These are phyloP conservation scores for Monosporascus sp. DNA, from an alignment of 2,329 filamentous ascomycete genomes.

Conservation along the genomic window DNA sequence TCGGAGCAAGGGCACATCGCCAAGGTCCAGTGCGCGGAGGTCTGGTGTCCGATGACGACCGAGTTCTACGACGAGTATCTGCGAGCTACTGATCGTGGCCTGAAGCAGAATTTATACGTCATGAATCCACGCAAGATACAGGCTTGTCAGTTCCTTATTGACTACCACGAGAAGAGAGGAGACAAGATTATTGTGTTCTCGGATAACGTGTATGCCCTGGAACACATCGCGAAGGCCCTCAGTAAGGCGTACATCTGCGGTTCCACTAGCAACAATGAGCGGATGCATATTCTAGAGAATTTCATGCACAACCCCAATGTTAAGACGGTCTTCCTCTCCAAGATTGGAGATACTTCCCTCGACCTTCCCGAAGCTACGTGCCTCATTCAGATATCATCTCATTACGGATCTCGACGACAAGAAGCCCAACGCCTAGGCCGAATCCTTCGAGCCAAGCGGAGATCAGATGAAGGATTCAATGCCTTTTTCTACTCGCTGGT, in stretches of 20 bases:
- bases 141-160: slow-evolving; percentile 95
- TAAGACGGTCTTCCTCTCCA: slow-evolving; percentile 92
- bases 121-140: slow-evolving; percentile 99
- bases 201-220: slow-evolving; percentile 90
- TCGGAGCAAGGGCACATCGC: slow-evolving; percentile 96
- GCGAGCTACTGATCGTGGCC: slow-evolving; percentile 31
- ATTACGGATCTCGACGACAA: slow-evolving; percentile 94
- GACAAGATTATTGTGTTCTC: slow-evolving; percentile 99
- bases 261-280: slow-evolving; percentile 78
- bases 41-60: slow-evolving; percentile 99
- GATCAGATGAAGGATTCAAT: slow-evolving; percentile 98
- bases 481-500: slow-evolving; percentile 98
- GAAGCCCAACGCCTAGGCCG: slow-evolving; percentile 91
- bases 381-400: slow-evolving; percentile 93
- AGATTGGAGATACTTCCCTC: slow-evolving; percentile 97
- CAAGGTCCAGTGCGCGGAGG: slow-evolving; percentile 93
- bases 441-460: slow-evolving; percentile 87
- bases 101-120: slow-evolving; percentile 63
- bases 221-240: slow-evolving; percentile 78
- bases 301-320: slow-evolving; percentile 89
- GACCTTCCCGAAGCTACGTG: slow-evolving; percentile 95
- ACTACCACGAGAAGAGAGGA: slow-evolving; percentile 89
- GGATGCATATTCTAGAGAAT: slow-evolving; percentile 82
- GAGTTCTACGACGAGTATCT: slow-evolving; percentile 97
- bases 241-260: slow-evolving; percentile 89